phyloP scores from a whole-genome alignment of 2,329 filamentous ascomycete species.

The Ascochyta pisi region DNA sequence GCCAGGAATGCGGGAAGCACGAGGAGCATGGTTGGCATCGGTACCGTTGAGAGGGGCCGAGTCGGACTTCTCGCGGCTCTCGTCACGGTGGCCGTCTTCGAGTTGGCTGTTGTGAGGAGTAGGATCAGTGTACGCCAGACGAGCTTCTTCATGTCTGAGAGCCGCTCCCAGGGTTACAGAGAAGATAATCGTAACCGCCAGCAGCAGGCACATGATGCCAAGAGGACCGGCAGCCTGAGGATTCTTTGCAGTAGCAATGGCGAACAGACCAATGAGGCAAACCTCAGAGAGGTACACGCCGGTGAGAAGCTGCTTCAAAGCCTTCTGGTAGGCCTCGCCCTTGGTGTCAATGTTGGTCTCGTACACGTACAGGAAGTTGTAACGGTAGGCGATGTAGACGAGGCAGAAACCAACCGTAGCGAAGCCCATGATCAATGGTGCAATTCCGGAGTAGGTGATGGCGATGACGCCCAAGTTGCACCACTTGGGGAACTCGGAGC shows the following conservation, averaged over 20 bases:
- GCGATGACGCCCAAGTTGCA: conserved; percentile 55
- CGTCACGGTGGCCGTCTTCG: conserved; percentile 32
- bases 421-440: conserved; percentile 57
- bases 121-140: conserved; percentile 40
- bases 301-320: conserved; percentile 55
- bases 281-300: conserved; percentile 57
- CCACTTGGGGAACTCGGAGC: conserved; percentile 56
- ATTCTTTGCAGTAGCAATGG: conserved; percentile 48
- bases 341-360: conserved; percentile 56
- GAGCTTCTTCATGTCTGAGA: conserved; percentile 39
- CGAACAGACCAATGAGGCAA: conserved; percentile 58
- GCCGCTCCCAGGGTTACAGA: conserved; percentile 46
- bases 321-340: conserved; percentile 55
- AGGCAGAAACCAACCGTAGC: conserved; percentile 53
- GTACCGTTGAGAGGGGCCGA: conserved; percentile 13
- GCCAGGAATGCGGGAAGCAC: conserved; percentile 39
- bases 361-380: conserved; percentile 59
- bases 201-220: conserved; percentile 51
- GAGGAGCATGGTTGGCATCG: conserved; percentile 21
- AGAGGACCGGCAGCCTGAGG: conserved; percentile 50
- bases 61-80: conserved; percentile 26
- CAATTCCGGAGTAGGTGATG: conserved; percentile 57
- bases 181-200: conserved; percentile 51
- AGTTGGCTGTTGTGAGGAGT: conserved; percentile 25
- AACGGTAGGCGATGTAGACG: conserved; percentile 57